A percentile compares a stretch with the other conserved stretches of the same genome.
Conservation (phyloP, 306 rosid species). For the Medicago truncatula region DNA sequence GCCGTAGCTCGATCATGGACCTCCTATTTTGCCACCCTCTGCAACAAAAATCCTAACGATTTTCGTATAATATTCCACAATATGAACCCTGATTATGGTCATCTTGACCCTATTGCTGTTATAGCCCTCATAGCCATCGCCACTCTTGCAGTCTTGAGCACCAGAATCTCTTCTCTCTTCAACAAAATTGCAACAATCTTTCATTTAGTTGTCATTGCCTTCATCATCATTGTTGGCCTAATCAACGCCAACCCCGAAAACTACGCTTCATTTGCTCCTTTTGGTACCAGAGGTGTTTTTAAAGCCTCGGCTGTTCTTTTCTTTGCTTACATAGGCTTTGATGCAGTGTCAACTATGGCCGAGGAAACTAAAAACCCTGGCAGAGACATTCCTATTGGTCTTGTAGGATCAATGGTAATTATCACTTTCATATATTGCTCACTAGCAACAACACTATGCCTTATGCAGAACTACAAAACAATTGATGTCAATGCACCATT, state of each 20-base stretch:
- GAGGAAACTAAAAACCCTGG: conserved; percentile 83
- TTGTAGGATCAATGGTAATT: conserved; percentile 71
- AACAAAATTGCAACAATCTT: conserved; percentile 76
- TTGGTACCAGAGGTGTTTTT: conserved; percentile 59
- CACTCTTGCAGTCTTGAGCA: conserved; percentile 60
- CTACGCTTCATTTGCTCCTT: conserved; percentile 49
- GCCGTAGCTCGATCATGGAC: conserved; percentile 87
- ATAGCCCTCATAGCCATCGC: conserved; percentile 49
- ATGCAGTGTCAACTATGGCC: conserved; percentile 78
- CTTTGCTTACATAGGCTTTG: conserved; percentile 81
- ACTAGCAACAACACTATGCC: conserved; percentile 66
- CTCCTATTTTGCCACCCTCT: conserved; percentile 82
- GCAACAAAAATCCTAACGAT: conserved; percentile 56
- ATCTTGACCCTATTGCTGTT: conserved; percentile 74
- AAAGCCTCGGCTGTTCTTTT: conserved; percentile 71
- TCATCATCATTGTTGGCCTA: conserved; percentile 73
- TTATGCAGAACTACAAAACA: conserved; percentile 48
- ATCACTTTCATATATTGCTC: conserved; percentile 55
- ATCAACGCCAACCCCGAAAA: conserved; percentile 61
- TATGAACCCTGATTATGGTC: conserved; percentile 34
- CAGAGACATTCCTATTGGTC: conserved; percentile 77
- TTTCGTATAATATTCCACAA: conserved; percentile 53
- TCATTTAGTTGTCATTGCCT: conserved; percentile 55
- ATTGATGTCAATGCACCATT: conserved; percentile 61
- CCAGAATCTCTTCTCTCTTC: conserved; percentile 70